Evolutionary conservation across 805 yeast genomes (phyloP), one percentile per base, ranked within the genome.

Genomic region (Wickerhamiella cacticola): DNA sequence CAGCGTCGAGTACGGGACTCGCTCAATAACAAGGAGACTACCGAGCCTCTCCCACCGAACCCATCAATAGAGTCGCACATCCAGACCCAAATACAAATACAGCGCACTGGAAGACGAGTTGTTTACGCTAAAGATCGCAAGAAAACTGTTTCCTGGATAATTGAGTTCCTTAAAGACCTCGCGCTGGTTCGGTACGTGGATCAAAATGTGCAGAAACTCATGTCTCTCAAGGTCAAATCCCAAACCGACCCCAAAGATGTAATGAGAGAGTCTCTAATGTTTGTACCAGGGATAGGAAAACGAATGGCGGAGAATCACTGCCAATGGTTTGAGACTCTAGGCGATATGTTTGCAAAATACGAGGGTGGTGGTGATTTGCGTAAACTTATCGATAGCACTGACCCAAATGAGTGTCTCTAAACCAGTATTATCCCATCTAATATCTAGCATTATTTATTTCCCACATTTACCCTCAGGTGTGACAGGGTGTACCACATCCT

Each of bases 141-240:
- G 4, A 24, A 33, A 12, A 23, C 46, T 12, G 8, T 33, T 9
- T 21, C 21, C 6, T 33, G 46, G 46, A 24, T 31, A 23, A 24
- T 33, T 18, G 26, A 43, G 10, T 15, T 43, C 22, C 46, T 43
- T 24, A 28, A 43, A 16, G 46, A 43, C n/a, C 5, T 33, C 15
- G 18, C 40, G 2, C 8, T 33, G 9, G 28, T 18, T 1, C 39
- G 46, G 23, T 43, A 43, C 39, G 15, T 22, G 13, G 33, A 43
- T 33, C 13, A 19, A 19, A 26, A 24, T 9, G 21, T 33, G 21
- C 38, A 29, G 31, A 43, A 43, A 24, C 16, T 43, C 25, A 21
- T 23, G 12, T 2, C 46, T 5, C n/a, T n/a, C 13, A 15, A 9
- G 21, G 31, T 43, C 19, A 43, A 33, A 19, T 43, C 46, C 16